A percentile compares a stretch with the other conserved stretches of the same genome.
phyloP scores from a whole-genome alignment of 805 yeast genomes.

The Teunomyces funiuensis region DNA sequence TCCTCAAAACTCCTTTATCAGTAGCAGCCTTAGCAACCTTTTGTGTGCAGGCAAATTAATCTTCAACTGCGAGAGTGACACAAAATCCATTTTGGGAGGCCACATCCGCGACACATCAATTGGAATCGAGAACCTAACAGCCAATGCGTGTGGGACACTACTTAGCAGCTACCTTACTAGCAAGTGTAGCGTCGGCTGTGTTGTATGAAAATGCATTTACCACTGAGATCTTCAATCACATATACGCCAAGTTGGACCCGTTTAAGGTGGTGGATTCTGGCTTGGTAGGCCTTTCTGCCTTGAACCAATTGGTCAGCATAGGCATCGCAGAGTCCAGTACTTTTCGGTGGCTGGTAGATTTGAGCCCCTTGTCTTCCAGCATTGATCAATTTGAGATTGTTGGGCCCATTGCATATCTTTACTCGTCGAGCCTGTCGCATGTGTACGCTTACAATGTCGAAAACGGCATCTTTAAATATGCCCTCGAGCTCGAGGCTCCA shows the following conservation, averaged over 20 bases:
- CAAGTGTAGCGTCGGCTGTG: conserved; percentile 15
- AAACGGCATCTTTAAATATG: conserved; percentile 14
- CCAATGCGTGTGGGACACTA: conserved; percentile 3
- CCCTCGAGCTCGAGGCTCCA: conserved; percentile 9
- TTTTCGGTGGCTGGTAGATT: conserved; percentile 19
- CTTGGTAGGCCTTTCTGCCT: conserved; percentile 15
- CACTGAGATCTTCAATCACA: conserved; percentile 52
- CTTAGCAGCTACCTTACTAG: background rate
- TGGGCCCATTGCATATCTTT: conserved; percentile 14
- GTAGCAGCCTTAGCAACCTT: background rate
- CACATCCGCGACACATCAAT: background rate
- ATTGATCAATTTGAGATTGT: conserved; percentile 10
- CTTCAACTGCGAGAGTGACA: background rate
- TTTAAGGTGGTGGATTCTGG: conserved; percentile 15
- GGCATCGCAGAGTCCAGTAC: conserved; percentile 5
- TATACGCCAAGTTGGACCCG: conserved; percentile 8
- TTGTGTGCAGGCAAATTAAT: background rate
- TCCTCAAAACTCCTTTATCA: background rate
- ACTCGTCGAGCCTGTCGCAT: conserved; percentile 9
- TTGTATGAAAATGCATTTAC: conserved; percentile 54
- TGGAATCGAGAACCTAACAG: background rate
- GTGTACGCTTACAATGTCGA: conserved; percentile 13
- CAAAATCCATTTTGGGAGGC: background rate
- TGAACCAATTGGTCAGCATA: conserved; percentile 15
- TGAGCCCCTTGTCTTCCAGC: conserved; percentile 10